phyloP scores from a whole-genome alignment of 148 eudicot species.

The Vaccinium darrowii region DNA sequence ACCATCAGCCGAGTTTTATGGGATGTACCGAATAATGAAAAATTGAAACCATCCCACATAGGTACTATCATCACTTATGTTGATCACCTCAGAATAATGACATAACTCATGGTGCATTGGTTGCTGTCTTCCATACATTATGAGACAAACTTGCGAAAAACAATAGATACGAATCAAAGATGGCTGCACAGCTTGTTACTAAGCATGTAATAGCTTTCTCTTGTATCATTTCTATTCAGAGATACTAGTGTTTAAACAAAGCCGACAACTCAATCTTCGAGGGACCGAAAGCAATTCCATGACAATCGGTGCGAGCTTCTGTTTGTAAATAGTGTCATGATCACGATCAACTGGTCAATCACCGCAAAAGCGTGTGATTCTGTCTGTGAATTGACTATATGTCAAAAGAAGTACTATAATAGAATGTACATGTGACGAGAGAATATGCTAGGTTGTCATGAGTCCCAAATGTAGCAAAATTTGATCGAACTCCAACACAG shows the following conservation, averaged over 20 bases:
- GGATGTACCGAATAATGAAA: background rate
- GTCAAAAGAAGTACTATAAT: background rate
- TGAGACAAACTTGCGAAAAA: background rate
- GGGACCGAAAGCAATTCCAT: background rate
- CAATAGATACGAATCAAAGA: background rate
- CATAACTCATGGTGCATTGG: background rate
- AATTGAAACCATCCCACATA: background rate
- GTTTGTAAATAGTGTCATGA: background rate
- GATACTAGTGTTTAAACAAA: background rate
- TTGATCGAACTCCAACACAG: background rate
- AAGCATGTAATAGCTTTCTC: conserved; percentile 1
- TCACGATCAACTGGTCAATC: background rate
- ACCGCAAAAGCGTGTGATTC: background rate
- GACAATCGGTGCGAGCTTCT: background rate
- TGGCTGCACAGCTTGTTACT: background rate
- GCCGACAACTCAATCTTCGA: background rate
- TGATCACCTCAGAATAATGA: background rate
- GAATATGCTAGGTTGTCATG: background rate
- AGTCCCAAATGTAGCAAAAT: background rate
- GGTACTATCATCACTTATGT: background rate
- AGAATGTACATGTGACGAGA: background rate
- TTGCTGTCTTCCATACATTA: background rate
- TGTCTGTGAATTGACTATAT: background rate
- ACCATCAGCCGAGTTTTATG: background rate
- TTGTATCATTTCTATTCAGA: background rate